Base-by-base conservation (phyloP, 169 alveolate genomes). In the Plasmodium reichenowi region DNA sequence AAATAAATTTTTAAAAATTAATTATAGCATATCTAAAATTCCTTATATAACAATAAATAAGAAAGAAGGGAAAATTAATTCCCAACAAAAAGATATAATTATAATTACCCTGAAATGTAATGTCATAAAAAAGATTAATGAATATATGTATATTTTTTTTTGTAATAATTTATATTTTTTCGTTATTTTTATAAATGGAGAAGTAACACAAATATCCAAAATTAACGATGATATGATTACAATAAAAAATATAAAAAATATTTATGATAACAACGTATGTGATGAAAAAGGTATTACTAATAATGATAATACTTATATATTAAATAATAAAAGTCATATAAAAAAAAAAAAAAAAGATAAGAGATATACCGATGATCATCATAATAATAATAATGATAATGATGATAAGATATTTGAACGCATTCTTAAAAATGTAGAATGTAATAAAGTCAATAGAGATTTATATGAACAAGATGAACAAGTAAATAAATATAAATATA, bases 401-500 rank as follows among this genome's bases (percentile, higher is more conserved):
- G 48, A 12, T 68, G 90, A 80, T 13, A 48, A 52, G 12, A 71
- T 80, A 17, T 80, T 29, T 20, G 90, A 80, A 67, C 72, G 58
- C 0, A 47, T 80, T 7, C 38, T 80, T 26, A 38, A 26, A 20
- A 52, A 66, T 20, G 15, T 80, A 13, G 90, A 66, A 20, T 58
- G 67, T 0, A 80, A 80, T 67, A 80, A 20, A 22, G 73, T 80
- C 1, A 58, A 67, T 26, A 67, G 73, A 47, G 32, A 80, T 24
- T 80, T 56, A 43, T 80, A 80, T 60, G 26, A 32, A 22, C 15
- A 52, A 2, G 90, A 80, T 80, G 90, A 83, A 2, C 5, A 50
- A 62, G 15, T 80, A 50, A 74, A 80, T 72, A 80, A 68, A 29
- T 80, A 80, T 26, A 80, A 80, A 47, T 80, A 80, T 47, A 80